Evolutionary conservation across 2,329 filamentous ascomycete genomes (phyloP), one percentile per base, ranked within the genome.

Genomic region (Aspergillus aculeatus): DNA sequence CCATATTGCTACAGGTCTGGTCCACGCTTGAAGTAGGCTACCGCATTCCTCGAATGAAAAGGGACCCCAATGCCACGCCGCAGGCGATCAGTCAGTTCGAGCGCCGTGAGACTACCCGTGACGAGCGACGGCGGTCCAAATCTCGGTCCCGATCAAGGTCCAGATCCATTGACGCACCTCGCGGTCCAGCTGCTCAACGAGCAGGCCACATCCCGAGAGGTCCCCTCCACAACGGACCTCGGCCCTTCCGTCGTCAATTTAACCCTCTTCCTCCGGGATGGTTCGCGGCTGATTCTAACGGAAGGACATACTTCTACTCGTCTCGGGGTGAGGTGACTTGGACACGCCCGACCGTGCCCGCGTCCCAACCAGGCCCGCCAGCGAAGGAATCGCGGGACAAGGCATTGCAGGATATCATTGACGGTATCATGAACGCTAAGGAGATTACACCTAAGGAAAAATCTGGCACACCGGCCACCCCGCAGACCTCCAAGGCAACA

Each of bases 1-100:
- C 83, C 57, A 83, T 84, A 50, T 81, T 99, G 38, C 79, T 97
- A 29, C 86, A 91, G 9, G 88, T 89, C 65, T 99, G 95, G 95
- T 89, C 89, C 73, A 93, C 92, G 68, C 81, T 99, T 52, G 90
- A 96, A 74, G 84, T 96, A 38, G 95, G 87, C 6, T 99, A 98
- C 76, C 88, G 95, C 61, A 99, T 99, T 71, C 92, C 92, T 41
- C 86, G 94, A 59, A 91, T 95, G 79, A 96, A 96, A 79, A 79
- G 90, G 59, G 92, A 94, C 71, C 87, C 89, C 26, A 87, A 86
- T 64, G 84, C 74, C 63, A 69, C 72, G 51, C 75, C 81, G 49
- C 80, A 83, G 31, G 86, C 85, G 66, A 82, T 84, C 26, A 89
- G 89, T 57, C 87, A 89, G 58, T 83, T 84, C 53, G 85, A 86